Conservation (phyloP, 2,329 filamentous ascomycete genomes). For the Xylaria sp. region DNA sequence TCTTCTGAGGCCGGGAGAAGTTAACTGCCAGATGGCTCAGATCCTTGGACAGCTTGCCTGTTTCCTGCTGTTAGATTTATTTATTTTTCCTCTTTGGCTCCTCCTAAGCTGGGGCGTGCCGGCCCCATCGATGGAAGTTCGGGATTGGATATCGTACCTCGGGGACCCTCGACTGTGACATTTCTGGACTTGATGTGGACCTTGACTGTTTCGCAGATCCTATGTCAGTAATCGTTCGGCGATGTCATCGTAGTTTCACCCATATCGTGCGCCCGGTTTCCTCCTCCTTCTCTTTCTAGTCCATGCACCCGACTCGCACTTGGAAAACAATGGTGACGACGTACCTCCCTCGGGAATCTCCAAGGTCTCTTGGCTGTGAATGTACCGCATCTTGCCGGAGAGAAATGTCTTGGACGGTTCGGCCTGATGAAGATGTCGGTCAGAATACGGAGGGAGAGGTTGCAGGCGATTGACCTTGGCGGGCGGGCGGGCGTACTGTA, state of each 20-base stretch:
- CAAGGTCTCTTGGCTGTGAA: slow-evolving; percentile 96
- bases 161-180: slow-evolving; percentile 95
- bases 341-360: slow-evolving; percentile 95
- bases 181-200: slow-evolving; percentile 95
- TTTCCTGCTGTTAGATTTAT: slow-evolving; percentile 39
- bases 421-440: slow-evolving; percentile 24
- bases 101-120: background rate
- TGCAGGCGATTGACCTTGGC: background rate
- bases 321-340: slow-evolving; percentile 44
- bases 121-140: slow-evolving; percentile 2
- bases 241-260: slow-evolving; percentile 5
- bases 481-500: slow-evolving; percentile 2
- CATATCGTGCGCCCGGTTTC: slow-evolving; percentile 1
- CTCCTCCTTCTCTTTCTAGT: too few species aligned
- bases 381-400: slow-evolving; percentile 95
- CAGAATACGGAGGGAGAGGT: background rate
- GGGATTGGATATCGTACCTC: slow-evolving; percentile 61
- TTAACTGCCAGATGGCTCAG: slow-evolving; percentile 95
- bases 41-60: slow-evolving; percentile 95
- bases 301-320: slow-evolving; percentile 6
- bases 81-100: too few species aligned
- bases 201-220: slow-evolving; percentile 71
- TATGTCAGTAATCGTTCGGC: slow-evolving; percentile 38
- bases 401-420: slow-evolving; percentile 45
- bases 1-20: slow-evolving; percentile 86